phyloP scores from a whole-genome alignment of 2,329 filamentous ascomycete genomes.

The Trichoderma sp. region DNA sequence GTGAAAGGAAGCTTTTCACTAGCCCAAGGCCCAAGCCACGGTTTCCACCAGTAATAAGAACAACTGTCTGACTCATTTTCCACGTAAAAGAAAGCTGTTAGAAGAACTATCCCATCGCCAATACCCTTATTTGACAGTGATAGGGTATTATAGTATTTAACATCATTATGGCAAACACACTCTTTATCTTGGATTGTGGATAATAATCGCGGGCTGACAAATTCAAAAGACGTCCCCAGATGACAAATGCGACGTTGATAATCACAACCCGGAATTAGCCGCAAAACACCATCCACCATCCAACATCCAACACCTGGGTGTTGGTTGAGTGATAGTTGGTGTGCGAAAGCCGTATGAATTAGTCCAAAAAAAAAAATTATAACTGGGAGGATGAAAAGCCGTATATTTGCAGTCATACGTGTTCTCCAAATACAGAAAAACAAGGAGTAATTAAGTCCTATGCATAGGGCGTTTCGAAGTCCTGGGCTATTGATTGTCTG shows the following conservation, averaged over 20 bases:
- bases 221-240: background rate
- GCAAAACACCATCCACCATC: background rate
- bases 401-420: too few relatives aligned
- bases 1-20: constrained; percentile 38
- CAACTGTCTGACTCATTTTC: background rate
- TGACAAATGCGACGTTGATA: background rate
- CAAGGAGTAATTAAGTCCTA: too few relatives aligned
- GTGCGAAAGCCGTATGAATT: background rate
- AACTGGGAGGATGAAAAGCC: too few relatives aligned
- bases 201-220: background rate
- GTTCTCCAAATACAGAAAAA: too few relatives aligned
- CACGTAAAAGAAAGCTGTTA: background rate
- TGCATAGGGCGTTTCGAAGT: too few relatives aligned
- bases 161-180: background rate
- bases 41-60: constrained; percentile 39
- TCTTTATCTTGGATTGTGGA: background rate
- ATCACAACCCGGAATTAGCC: background rate
- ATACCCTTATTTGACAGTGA: background rate
- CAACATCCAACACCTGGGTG: background rate
- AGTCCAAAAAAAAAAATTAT: too few relatives aligned
- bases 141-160: background rate
- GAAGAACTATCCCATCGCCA: background rate
- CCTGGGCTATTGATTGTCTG: too few relatives aligned
- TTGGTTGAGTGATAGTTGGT: background rate
- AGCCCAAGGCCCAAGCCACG: constrained; percentile 41